A percentile compares a stretch with the other conserved stretches of the same genome.
phyloP scores from a whole-genome alignment of 2,329 filamentous ascomycete genomes.

The Colletotrichum spinosum region DNA sequence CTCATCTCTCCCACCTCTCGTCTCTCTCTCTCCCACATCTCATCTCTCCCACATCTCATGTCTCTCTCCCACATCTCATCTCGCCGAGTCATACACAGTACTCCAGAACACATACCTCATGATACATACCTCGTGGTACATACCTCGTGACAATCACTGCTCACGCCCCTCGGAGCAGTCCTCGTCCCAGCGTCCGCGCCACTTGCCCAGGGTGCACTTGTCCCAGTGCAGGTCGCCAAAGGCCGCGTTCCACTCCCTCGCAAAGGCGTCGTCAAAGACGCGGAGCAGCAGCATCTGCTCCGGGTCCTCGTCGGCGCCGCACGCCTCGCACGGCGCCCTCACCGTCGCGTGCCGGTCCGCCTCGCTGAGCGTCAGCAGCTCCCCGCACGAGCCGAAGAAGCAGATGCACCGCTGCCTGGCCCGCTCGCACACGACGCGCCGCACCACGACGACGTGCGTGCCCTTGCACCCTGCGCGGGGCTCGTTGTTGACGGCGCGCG shows the following conservation, averaged over 20 bases:
- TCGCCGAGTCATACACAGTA: too few species aligned
- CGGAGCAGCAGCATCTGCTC: slow-evolving; percentile 19
- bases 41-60: too few species aligned
- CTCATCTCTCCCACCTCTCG: too few species aligned
- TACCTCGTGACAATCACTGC: too few species aligned
- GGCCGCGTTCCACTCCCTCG: slow-evolving; percentile 8
- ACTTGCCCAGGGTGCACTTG: slow-evolving; percentile 20
- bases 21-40: too few species aligned
- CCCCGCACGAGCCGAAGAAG: slow-evolving; percentile 32
- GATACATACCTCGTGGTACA: too few species aligned
- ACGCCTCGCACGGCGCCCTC: slow-evolving; percentile 17
- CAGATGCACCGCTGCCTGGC: slow-evolving; percentile 16
- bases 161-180: not conserved
- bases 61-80: too few species aligned
- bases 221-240: slow-evolving; percentile 15
- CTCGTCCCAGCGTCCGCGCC: slow-evolving; percentile 12
- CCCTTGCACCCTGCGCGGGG: slow-evolving; percentile 15
- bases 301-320: slow-evolving; percentile 22
- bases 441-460: slow-evolving; percentile 22
- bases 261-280: slow-evolving; percentile 20
- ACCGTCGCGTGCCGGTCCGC: slow-evolving; percentile 5
- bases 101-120: too few species aligned
- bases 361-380: slow-evolving; percentile 7
- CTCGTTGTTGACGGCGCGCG: not conserved
- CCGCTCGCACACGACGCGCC: slow-evolving; percentile 14